Base-by-base conservation (phyloP, 176 grass and related monocot genomes). In the Lolium rigidum region DNA sequence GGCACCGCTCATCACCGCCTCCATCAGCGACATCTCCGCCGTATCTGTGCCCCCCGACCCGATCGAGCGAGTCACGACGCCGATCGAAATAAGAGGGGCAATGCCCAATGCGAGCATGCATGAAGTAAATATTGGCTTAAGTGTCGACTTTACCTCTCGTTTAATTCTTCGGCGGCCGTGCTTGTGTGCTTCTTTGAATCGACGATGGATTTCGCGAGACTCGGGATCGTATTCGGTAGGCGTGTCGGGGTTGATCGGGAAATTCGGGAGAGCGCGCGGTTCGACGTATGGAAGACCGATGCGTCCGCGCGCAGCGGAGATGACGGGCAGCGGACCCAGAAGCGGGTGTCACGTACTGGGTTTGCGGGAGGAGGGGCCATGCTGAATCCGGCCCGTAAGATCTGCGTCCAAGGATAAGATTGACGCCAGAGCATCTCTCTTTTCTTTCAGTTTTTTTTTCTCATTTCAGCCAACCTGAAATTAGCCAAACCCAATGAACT, bases 11-110 rank as follows among this genome's bases (percentile, higher is more conserved):
- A 89, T 3, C 47, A 75, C 2, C 47, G 89, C 21, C 38, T 85
- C 79, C 83, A 88, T 71, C 58, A 87, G 26, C 80, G 86, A 85
- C 61, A 64, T 83, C 76, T 87, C 83, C 86, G 85, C 79, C 81
- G 7, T 78, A 21, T 25, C 52, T 21, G 46, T 7, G 9, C 13
- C 15, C 21, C 31, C 2, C 14, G 3, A 28, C 0, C 10, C 14
- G 31, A 35, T 35, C 31, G 31, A 35, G 31, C 13, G 31, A 24
- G 14, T 22, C 74, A 58, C 48, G 0, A 57, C 10, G 41, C 14
- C 20, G 20, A 72, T 43, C 41, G 18, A 70, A 18, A 20, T 10
- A 69, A 18, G 31, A 69, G 10, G 31, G 44, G 17, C 67, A 70
- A 70, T 70, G 16, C 11, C 8, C n/a, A 22, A 7, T 39, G 9